Evolutionary conservation across 129 eudicot genomes (phyloP).

Genomic region (Chrysanthemum seticuspe): DNA sequence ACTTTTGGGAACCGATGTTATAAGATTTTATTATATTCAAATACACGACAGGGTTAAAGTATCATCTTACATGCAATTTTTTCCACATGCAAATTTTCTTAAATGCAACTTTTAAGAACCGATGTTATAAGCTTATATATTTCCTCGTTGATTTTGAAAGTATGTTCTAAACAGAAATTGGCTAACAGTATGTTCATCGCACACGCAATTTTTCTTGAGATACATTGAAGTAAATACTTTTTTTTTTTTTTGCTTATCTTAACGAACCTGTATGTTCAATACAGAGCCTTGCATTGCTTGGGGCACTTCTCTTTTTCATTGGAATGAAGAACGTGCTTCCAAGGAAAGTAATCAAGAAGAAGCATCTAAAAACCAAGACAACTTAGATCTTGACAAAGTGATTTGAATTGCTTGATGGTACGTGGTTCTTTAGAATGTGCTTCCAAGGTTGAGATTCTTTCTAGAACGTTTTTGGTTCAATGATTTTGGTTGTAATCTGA

Average conservation of each 20-base stretch:
- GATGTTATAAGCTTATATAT: not conserved
- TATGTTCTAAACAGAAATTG: no score
- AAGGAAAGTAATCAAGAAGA: constrained; percentile 61
- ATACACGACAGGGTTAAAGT: no score
- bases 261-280: constrained; percentile 6
- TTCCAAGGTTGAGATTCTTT: constrained; percentile 34
- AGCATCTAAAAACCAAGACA: constrained; percentile 51
- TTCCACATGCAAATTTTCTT: no score
- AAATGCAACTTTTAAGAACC: not conserved
- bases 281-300: constrained; percentile 63
- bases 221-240: not conserved
- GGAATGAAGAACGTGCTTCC: constrained; percentile 81
- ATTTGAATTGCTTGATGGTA: constrained; percentile 16
- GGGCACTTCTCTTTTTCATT: constrained; percentile 72
- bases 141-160: no score
- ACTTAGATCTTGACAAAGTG: constrained; percentile 34
- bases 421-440: constrained; percentile 22
- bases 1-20: not conserved
- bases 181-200: no score
- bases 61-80: no score
- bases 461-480: constrained; percentile 31
- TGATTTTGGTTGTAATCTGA: constrained; percentile 32
- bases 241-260: not conserved
- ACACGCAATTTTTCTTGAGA: not conserved
- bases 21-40: not conserved